phyloP scores from a whole-genome alignment of 2,329 filamentous ascomycete genomes.

The Epichloe baconii region DNA sequence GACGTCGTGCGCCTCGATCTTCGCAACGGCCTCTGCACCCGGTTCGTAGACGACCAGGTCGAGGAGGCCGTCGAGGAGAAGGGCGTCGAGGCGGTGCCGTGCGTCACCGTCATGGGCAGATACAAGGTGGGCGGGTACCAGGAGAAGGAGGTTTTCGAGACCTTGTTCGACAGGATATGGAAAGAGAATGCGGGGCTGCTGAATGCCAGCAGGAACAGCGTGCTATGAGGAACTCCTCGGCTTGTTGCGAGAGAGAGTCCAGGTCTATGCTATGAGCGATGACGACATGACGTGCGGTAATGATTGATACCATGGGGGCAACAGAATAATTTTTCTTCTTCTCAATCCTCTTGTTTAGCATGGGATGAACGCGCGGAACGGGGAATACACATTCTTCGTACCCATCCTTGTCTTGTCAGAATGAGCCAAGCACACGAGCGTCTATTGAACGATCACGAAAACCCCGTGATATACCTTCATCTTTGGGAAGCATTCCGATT shows the following conservation, averaged over 20 bases:
- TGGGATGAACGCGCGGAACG: no score
- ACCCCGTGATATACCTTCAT: no score
- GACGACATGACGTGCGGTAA: not conserved
- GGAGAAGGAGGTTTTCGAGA: conserved; percentile 49
- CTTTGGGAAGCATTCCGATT: no score
- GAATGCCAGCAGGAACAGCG: not conserved
- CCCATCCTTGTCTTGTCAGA: no score
- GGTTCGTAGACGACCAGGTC: conserved; percentile 19
- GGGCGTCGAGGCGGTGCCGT: conserved; percentile 53
- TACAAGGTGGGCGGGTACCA: conserved; percentile 63
- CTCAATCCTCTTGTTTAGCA: no score
- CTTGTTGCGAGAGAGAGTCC: no score
- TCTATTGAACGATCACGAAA: no score
- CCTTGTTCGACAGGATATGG: conserved; percentile 48
- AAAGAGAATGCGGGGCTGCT: conserved; percentile 2
- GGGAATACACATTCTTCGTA: no score
- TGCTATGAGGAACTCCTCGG: no score
- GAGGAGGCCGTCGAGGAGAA: conserved; percentile 14
- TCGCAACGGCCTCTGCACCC: conserved; percentile 14
- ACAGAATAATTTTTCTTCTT: no score
- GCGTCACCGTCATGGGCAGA: conserved; percentile 55
- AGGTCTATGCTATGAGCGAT: no score
- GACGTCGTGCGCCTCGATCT: conserved; percentile 17
- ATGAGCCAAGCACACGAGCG: no score
- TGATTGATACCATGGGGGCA: not conserved